A percentile compares a stretch with the other conserved stretches of the same genome.
phyloP scores from a whole-genome alignment of 177 flowering plant genomes.

The Telopea speciosissima region DNA sequence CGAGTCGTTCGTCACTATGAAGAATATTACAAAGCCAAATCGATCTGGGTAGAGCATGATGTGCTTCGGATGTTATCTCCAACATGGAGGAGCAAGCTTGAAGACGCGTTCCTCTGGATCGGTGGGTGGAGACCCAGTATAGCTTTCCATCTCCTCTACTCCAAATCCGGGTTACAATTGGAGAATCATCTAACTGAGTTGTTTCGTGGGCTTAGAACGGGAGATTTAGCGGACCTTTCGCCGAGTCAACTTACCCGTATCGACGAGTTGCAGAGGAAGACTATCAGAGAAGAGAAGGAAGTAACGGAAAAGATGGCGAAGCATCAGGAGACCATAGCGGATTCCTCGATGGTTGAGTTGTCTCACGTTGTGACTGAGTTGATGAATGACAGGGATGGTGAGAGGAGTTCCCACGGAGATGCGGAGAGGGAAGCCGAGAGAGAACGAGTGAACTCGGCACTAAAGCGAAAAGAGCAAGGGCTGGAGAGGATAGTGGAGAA shows the following conservation, averaged over 20 bases:
- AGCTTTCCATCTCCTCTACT: constrained; percentile 45
- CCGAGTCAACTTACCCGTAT: constrained; percentile 19
- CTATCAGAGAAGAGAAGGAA: constrained; percentile 28
- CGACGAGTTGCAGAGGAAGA: constrained; percentile 29
- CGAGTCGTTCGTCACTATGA: constrained; percentile 30
- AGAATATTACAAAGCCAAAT: constrained; percentile 24
- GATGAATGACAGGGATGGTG: constrained; percentile 5
- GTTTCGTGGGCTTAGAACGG: constrained; percentile 16
- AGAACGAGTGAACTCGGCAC: constrained; percentile 23
- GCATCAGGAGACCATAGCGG: constrained; percentile 36
- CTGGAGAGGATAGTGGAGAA: constrained; percentile 25
- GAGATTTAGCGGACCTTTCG: constrained; percentile 31
- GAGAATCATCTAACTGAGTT: constrained; percentile 20
- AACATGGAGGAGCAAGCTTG: constrained; percentile 27
- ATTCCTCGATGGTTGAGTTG: constrained; percentile 35
- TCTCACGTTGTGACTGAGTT: constrained; percentile 14
- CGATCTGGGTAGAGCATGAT: constrained; percentile 17
- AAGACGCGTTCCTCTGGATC: constrained; percentile 42
- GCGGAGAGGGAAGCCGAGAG: constrained; percentile 16
- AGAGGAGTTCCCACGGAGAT: background rate
- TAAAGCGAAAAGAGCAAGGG: constrained; percentile 31
- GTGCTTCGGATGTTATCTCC: constrained; percentile 27
- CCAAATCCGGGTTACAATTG: constrained; percentile 41
- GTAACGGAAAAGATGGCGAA: constrained; percentile 35
- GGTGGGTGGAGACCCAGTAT: constrained; percentile 49